Percentiles rank a stretch among this genome's conserved stretches.
Evolutionary conservation across 1,284 basidiomycete species (phyloP).

Genomic region (Pseudozyma tsukubaensis): DNA sequence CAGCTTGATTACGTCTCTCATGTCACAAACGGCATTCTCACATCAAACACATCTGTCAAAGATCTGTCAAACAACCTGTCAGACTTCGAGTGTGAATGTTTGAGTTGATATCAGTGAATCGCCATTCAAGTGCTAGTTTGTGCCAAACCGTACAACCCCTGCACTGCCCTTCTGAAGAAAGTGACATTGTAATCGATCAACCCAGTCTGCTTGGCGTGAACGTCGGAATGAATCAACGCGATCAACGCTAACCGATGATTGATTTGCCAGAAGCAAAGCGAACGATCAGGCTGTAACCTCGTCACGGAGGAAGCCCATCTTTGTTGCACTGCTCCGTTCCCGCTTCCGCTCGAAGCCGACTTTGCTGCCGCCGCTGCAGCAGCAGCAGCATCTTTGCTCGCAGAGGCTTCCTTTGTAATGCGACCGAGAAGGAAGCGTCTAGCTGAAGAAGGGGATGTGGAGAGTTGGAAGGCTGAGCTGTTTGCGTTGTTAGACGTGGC

Average conservation of each 20-base stretch:
- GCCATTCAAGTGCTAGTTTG: no score
- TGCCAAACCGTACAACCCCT: constrained; percentile 67
- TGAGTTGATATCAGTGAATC: no score
- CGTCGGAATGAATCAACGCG: constrained; percentile 81
- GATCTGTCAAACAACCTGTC: no score
- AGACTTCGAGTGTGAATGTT: no score
- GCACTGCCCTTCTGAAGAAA: constrained; percentile 76
- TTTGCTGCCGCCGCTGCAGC: constrained; percentile 1
- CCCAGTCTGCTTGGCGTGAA: constrained; percentile 81
- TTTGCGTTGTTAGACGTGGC: constrained; percentile 1
- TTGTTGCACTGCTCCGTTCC: not conserved
- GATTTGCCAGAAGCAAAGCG: constrained; percentile 86
- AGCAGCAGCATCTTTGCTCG: constrained; percentile 1
- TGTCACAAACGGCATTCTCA: no score
- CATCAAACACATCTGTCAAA: no score
- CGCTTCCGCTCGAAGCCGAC: not conserved
- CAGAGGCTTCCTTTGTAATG: constrained; percentile 22
- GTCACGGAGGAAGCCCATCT: constrained; percentile 69
- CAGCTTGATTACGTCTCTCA: constrained; percentile 7
- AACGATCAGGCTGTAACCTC: constrained; percentile 78
- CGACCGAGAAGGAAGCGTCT: constrained; percentile 29
- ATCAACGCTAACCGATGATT: constrained; percentile 82
- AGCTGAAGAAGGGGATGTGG: constrained; percentile 39
- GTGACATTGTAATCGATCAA: constrained; percentile 93
- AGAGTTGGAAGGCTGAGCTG: constrained; percentile 17